A percentile compares a stretch with the other conserved stretches of the same genome.
These are phyloP conservation scores for Wickerhamomyces chambardii DNA, from an alignment of 805 yeast species.

Conservation along the genomic window DNA sequence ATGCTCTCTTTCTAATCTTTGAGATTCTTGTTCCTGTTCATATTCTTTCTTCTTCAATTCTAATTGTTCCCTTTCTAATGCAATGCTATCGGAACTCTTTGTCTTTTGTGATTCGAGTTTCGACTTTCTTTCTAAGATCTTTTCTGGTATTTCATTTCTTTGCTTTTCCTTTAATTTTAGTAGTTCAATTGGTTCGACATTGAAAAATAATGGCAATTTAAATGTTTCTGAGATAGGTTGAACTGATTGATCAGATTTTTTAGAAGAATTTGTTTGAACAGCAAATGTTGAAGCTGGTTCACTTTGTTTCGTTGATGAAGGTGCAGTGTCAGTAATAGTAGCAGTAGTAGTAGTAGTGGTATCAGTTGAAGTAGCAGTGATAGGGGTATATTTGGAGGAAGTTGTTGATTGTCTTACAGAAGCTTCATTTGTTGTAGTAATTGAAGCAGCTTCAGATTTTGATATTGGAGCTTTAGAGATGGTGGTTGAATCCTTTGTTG, in stretches of 20 bases:
- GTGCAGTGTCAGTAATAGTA: background rate
- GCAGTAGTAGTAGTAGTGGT: background rate
- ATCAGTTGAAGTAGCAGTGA: background rate
- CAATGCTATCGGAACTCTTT: too few relatives aligned
- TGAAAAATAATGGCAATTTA: conserved; percentile 5
- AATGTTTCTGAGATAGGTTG: background rate
- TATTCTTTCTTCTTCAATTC: background rate
- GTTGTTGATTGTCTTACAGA: too few relatives aligned
- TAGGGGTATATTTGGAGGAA: too few relatives aligned
- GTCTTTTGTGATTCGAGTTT: background rate
- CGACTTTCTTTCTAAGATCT: background rate
- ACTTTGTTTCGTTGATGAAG: background rate
- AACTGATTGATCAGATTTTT: background rate
- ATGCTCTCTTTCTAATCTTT: conserved; percentile 3
- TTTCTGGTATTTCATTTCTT: background rate
- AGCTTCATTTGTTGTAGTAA: too few relatives aligned
- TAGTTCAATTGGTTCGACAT: conserved; percentile 4
- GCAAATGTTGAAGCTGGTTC: too few relatives aligned
- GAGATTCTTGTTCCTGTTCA: background rate
- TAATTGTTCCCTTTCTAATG: too few relatives aligned
- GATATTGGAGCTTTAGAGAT: too few relatives aligned
- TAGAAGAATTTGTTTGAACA: background rate
- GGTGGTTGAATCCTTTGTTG: too few relatives aligned
- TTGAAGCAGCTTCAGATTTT: too few relatives aligned
- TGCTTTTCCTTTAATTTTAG: background rate